Conservation (phyloP, 768 basidiomycete genomes). For the Sporobolomyces pararoseus region DNA sequence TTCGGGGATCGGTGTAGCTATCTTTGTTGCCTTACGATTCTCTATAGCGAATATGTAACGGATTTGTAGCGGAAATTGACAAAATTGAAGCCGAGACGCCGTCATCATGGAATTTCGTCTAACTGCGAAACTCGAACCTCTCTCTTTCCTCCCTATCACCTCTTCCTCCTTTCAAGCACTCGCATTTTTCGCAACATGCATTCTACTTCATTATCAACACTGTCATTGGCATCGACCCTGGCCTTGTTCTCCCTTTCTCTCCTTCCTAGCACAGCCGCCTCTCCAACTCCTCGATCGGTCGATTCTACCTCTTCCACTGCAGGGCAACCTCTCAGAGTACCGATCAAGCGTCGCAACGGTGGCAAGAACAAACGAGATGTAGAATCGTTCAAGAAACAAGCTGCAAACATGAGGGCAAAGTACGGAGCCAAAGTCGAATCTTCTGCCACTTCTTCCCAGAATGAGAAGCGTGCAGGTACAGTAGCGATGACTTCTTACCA, state of each 20-base stretch:
- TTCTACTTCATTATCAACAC: neutral
- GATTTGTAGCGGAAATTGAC: too few species aligned
- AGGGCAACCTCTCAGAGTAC: constrained; percentile 10
- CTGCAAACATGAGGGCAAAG: constrained; percentile 17
- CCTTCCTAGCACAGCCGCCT: constrained; percentile 7
- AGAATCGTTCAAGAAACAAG: constrained; percentile 17
- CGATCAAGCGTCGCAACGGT: constrained; percentile 10
- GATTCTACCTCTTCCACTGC: neutral
- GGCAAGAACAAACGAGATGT: constrained; percentile 13
- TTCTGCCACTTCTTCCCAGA: neutral
- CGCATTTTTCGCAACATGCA: constrained; percentile 2
- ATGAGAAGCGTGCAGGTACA: constrained; percentile 10
- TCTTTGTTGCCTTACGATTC: too few species aligned
- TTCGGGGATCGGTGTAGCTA: too few species aligned
- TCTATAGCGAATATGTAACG: too few species aligned
- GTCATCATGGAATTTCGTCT: too few species aligned
- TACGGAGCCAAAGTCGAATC: constrained; percentile 9
- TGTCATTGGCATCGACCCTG: constrained; percentile 4
- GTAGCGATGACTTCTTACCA: constrained; percentile 30
- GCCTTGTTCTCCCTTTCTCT: neutral
- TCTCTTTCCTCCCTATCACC: too few species aligned
- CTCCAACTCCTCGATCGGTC: constrained; percentile 9
- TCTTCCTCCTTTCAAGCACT: neutral
- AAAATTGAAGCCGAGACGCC: too few species aligned
- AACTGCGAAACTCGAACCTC: too few species aligned